Evolutionary conservation across 2,329 filamentous ascomycete species (phyloP), one percentile per base, ranked within the genome.

Genomic region (Pseudocercospora fuligena): DNA sequence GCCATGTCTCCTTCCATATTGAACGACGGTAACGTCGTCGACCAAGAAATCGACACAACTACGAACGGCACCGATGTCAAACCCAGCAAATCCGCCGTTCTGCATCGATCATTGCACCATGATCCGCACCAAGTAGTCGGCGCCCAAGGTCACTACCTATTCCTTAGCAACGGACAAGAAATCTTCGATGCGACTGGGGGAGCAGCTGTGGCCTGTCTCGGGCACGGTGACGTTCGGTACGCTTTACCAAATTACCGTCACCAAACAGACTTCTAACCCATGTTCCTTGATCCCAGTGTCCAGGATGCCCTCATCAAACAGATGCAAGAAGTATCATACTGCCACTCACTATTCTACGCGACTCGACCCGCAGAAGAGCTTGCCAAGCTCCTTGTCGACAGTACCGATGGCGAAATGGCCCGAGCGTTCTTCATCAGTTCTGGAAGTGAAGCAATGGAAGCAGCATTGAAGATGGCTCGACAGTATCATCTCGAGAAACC

Each of bases 131-230:
- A 77, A 58, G 85, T 86, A 4, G 74, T 81, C 9, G 82, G 80
- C 0, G 86, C 82, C 5, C 77, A 81, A 63, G 86, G 85, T 11
- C 81, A 83, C 69, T 85, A 84, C 66, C 77, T 88, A n/a, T 78
- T 80, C 36, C 79, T 88, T 1, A 80, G 80, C 70, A 82, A 84
- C 73, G 89, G 89, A 1, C 83, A 85, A 25, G 81, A 80, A 36
- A 85, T 95, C 51, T 84, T 93, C 14, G 92, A 95, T 76, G 89
- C 88, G 1, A 91, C 89, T 21, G 87, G 89, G 29, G 92, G 92
- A 21, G 90, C 92, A 2, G 90, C 89, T 23, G 91, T 93, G 3
- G 84, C 88, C 9, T 90, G 89, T 74, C 80, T 94, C 9, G 92
- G 92, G 6, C 89, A 92, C 72, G 88, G 87, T 31, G 84, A 90